Evolutionary conservation across 495 filamentous ascomycete genomes (phyloP).

Genomic region (Neurospora sp.): DNA sequence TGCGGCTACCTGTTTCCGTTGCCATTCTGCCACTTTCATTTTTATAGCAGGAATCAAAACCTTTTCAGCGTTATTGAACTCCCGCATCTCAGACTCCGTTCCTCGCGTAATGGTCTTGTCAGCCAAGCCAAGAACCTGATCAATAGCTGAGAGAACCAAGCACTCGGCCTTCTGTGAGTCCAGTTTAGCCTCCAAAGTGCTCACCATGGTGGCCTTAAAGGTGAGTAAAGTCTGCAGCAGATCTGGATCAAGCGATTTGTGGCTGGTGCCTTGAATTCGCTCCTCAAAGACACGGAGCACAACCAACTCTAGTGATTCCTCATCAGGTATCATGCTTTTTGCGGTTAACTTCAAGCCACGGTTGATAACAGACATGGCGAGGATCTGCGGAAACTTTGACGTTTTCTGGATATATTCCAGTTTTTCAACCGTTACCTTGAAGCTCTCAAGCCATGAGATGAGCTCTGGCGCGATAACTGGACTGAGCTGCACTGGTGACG

Average conservation of each 20-base stretch:
- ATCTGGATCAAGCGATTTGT: slow-evolving; percentile 16
- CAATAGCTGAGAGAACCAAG: slow-evolving; percentile 27
- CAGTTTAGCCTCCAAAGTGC: slow-evolving; percentile 16
- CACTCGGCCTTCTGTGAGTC: slow-evolving; percentile 19
- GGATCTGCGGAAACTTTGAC: slow-evolving; percentile 8
- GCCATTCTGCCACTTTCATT: slow-evolving; percentile 9
- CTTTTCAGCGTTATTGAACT: slow-evolving; percentile 18
- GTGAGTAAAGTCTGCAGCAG: slow-evolving; percentile 15
- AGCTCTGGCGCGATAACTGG: slow-evolving; percentile 21
- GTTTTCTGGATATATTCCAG: slow-evolving; percentile 9
- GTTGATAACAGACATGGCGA: slow-evolving; percentile 27
- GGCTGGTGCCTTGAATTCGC: slow-evolving; percentile 3
- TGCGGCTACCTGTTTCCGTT: slow-evolving; percentile 12
- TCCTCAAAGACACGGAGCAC: slow-evolving; percentile 20
- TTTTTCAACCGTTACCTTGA: slow-evolving; percentile 19
- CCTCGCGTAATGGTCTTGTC: slow-evolving; percentile 21
- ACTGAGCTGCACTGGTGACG: slow-evolving; percentile 6
- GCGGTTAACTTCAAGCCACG: slow-evolving; percentile 21
- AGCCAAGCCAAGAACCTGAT: slow-evolving; percentile 25
- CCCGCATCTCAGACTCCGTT: slow-evolving; percentile 13
- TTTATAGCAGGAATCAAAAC: slow-evolving; percentile 19
- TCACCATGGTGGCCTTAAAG: slow-evolving; percentile 20
- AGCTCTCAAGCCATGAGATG: slow-evolving; percentile 16
- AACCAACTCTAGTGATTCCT: slow-evolving; percentile 20
- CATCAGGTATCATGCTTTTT: slow-evolving; percentile 13